Evolutionary conservation across 1,284 basidiomycete genomes (phyloP).

Genomic region (Tilletia setariae): DNA sequence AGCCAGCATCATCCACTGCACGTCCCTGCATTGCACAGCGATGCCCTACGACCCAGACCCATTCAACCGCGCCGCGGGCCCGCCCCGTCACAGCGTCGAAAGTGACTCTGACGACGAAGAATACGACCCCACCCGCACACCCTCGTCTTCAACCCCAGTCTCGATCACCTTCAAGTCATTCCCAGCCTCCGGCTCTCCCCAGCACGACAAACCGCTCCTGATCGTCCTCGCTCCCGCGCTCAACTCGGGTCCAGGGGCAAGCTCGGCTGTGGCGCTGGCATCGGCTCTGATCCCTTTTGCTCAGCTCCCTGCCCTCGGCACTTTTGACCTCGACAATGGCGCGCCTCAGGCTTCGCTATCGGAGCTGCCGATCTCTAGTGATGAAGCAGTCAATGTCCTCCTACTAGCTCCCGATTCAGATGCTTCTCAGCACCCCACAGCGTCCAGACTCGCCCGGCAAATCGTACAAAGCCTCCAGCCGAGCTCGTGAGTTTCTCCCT

Average conservation of each 20-base stretch:
- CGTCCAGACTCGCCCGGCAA: not conserved
- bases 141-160: not conserved
- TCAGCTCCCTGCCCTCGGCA: not conserved
- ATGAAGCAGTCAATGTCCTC: not conserved
- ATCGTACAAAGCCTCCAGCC: not conserved
- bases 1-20: not conserved
- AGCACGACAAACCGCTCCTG: not conserved
- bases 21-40: not conserved
- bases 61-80: not conserved
- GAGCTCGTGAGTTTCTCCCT: not conserved
- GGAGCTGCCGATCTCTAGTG: not conserved
- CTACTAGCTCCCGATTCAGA: not conserved
- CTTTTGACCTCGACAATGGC: not conserved
- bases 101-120: slow-evolving; percentile 12
- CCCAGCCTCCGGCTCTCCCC: not conserved
- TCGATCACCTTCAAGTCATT: not conserved
- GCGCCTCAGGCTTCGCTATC: not conserved
- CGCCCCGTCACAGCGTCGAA: slow-evolving; percentile 6
- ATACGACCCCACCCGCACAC: not conserved
- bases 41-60: slow-evolving; percentile 12
- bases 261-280: not conserved
- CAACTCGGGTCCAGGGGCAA: not conserved
- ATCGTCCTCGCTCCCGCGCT: not conserved
- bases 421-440: not conserved
- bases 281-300: not conserved